Evolutionary conservation across 768 basidiomycete genomes (phyloP), one percentile per base, ranked within the genome.

Genomic region (Leucosporidium scottii): DNA sequence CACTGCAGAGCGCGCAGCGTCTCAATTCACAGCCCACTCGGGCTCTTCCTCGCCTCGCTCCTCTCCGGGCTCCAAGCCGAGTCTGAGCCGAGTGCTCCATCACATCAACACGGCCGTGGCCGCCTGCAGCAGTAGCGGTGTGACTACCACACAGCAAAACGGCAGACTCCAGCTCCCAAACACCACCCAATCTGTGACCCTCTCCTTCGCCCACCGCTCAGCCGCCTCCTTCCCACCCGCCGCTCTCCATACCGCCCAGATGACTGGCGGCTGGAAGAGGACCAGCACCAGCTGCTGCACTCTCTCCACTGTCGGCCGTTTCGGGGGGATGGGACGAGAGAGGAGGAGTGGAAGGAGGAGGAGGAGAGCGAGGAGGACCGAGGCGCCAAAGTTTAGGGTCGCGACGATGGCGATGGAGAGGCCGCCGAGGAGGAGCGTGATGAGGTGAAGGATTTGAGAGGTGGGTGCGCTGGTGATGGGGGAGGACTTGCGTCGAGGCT

Each of bases 341-440:
- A 84, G 78, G 21, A 79, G 67, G n/a, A 91, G 81, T 1, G 90
- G 88, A 15, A 87, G 51, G 12, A 86, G 85, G 23, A 91, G 81
- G 13, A 84, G 73, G 31, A 88, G 76, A 0, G 88, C 84, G 23
- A 94, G 82, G 27, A 82, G 76, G 27, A 87, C 85, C 0, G 93
- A 90, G 25, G 97, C 85, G 12, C 90, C 91, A 79, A 94, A 94
- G 78, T 97, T 96, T 77, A 96, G 85, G 67, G 96, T 86, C 21
- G 91, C 87, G 34, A 86, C 86, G 48, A 90, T 85, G 27, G 86
- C 92, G 69, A 96, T 88, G 59, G 92, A 83, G 1, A 89, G 88
- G 4, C 94, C 94, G 28, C 90, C 84, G 56, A 89, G 78, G 77
- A 93, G 90, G 31, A 93, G 84, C 73, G 88, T 88, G 68, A 91